Evolutionary conservation across 1,284 basidiomycete genomes (phyloP).

Genomic region (Fomes fomentarius): DNA sequence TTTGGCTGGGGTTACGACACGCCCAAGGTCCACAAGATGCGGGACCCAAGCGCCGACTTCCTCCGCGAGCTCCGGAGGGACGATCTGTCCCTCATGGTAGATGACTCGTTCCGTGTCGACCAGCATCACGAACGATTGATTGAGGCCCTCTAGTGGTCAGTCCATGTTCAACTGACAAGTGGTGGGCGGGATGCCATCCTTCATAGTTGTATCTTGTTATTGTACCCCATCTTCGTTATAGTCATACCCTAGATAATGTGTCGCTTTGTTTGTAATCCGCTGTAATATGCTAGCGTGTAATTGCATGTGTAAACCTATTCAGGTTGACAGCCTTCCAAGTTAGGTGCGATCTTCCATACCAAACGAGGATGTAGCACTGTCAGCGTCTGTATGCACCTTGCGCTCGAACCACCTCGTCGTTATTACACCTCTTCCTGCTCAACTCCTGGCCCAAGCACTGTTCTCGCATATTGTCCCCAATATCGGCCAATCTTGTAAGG

Average conservation of each 20-base stretch:
- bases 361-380: no score
- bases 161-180: no score
- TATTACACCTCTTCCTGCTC: no score
- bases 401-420: background rate
- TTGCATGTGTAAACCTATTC: no score
- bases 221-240: background rate
- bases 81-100: conserved; percentile 4
- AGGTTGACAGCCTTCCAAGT: no score
- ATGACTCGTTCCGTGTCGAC: conserved; percentile 17
- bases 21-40: conserved; percentile 5
- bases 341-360: no score
- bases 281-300: background rate
- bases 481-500: no score
- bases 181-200: no score
- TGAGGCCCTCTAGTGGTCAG: background rate
- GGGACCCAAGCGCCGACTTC: conserved; percentile 1
- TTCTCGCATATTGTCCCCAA: no score
- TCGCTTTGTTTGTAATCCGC: background rate
- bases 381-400: background rate
- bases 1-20: conserved; percentile 6
- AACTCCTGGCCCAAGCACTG: no score
- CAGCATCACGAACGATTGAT: conserved; percentile 1
- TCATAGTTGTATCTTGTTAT: background rate
- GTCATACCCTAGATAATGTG: background rate
- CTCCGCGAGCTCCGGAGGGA: conserved; percentile 7